Base-by-base conservation (phyloP, 108 stramenopile species). In the Skeletonema potamos region DNA sequence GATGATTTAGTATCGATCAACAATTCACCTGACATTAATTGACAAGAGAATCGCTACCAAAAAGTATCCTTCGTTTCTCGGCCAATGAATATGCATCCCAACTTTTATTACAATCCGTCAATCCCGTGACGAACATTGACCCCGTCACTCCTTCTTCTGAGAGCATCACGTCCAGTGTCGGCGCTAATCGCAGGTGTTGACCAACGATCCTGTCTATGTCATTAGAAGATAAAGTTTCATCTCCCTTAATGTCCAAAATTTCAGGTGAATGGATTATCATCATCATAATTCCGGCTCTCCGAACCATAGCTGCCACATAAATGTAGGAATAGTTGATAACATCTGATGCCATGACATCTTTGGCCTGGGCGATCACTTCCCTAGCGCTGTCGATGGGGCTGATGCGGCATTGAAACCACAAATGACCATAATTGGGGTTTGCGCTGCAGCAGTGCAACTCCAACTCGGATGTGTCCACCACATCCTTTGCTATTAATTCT, bases 361-460 rank as follows among this genome's bases (percentile, higher is more conserved):
- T 78, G 15, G 91, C 93, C 18, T 74, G 73, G n/a, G 70, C 64
- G 9, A 92, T 66, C 27, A 92, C 82, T 56, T 71, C 75, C 58
- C 88, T 62, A 1, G 98, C 92, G 3, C 96, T 91, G 58, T 96
- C 96, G 34, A 82, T 86, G 27, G 96, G 92, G 13, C 79, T 76
- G 15, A 79, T 66, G 27, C 97, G 86, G 66, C 96, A 97, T 59
- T 86, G 86, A 73, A 98, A 97, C 96, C 97, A 98, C 65, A 97
- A 60, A 46, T 86, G 84, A 5, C 98, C 98, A 77, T 99, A 99
- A 76, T 99, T 99, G 5, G 98, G 98, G 67, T 98, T 97, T 6
- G 98, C 98, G 69, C 97, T 98, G 17, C 89, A 86, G 57, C 96
- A 97, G 15, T 84, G 81, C 34, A 92, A 82, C 65, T 91, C 91